Conservation (phyloP, 1,284 basidiomycete genomes). For the Microbotryum lychnidis-dioicae region DNA sequence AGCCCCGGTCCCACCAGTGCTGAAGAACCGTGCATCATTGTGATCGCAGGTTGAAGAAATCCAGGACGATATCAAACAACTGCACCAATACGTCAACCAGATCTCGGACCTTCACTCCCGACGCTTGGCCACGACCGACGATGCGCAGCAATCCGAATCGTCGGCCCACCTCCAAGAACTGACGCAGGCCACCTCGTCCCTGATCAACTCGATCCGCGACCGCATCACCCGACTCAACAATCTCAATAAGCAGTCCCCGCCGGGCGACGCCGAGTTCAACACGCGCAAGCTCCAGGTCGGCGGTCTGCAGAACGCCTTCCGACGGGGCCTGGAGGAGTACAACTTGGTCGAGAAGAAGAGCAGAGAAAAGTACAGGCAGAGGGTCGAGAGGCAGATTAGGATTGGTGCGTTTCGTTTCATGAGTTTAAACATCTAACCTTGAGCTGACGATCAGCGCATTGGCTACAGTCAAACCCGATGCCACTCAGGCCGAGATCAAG, state of each 20-base stretch:
- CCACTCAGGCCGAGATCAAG: conserved; percentile 70
- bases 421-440: background rate
- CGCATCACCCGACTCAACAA: conserved; percentile 34
- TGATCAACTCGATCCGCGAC: conserved; percentile 34
- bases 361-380: conserved; percentile 84
- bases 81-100: conserved; percentile 31
- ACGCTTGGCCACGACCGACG: conserved; percentile 33
- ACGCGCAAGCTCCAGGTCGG: conserved; percentile 34
- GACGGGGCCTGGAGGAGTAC: conserved; percentile 48
- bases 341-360: conserved; percentile 90
- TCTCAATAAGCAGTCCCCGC: conserved; percentile 25
- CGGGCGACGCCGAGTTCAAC: conserved; percentile 31
- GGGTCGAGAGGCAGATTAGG: conserved; percentile 91
- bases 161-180: conserved; percentile 28
- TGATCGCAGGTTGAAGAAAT: conserved; percentile 31
- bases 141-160: conserved; percentile 28
- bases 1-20: background rate
- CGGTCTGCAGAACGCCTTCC: conserved; percentile 39
- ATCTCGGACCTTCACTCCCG: conserved; percentile 33
- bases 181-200: conserved; percentile 27
- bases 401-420: conserved; percentile 48
- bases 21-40: background rate
- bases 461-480: conserved; percentile 45
- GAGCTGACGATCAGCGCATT: background rate
- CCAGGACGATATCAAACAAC: conserved; percentile 30